Conservation (phyloP, 2,329 filamentous ascomycete species). For the Bipolaris cookei region DNA sequence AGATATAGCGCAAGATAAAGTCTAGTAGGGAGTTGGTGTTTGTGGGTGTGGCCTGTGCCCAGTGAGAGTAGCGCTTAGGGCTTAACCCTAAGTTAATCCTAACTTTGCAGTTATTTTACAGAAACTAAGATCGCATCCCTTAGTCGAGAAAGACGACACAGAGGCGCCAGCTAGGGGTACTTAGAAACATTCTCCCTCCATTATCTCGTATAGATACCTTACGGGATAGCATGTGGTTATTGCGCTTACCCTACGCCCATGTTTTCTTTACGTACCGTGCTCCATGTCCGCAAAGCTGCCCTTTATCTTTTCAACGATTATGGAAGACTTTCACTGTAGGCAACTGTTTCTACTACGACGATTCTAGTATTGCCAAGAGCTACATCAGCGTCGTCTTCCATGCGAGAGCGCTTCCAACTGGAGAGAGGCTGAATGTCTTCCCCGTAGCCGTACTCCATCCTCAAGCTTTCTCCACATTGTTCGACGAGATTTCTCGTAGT, state of each 20-base stretch:
- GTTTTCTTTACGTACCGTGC: background rate
- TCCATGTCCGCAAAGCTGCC: background rate
- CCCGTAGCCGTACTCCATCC: background rate
- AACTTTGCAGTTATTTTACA: background rate
- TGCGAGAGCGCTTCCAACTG: background rate
- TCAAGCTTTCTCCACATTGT: background rate
- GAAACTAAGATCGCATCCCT: background rate
- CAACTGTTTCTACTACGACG: background rate
- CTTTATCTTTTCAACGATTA: background rate
- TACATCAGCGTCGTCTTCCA: background rate
- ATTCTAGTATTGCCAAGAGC: background rate
- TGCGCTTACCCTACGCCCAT: background rate
- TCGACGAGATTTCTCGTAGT: background rate
- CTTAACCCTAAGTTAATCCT: background rate
- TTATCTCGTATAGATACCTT: background rate
- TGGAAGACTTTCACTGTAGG: background rate
- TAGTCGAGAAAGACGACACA: background rate
- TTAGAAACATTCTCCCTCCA: background rate
- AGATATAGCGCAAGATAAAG: slow-evolving; percentile 1
- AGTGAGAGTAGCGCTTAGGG: background rate
- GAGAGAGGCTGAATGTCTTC: background rate
- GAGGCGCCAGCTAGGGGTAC: background rate
- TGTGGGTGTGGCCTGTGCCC: background rate
- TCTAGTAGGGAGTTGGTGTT: slow-evolving; percentile 1
- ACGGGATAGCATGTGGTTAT: background rate